Percentiles rank a stretch among this genome's conserved stretches.
phyloP scores from a whole-genome alignment of 2,329 filamentous ascomycete genomes.

The Fusarium burgessii region DNA sequence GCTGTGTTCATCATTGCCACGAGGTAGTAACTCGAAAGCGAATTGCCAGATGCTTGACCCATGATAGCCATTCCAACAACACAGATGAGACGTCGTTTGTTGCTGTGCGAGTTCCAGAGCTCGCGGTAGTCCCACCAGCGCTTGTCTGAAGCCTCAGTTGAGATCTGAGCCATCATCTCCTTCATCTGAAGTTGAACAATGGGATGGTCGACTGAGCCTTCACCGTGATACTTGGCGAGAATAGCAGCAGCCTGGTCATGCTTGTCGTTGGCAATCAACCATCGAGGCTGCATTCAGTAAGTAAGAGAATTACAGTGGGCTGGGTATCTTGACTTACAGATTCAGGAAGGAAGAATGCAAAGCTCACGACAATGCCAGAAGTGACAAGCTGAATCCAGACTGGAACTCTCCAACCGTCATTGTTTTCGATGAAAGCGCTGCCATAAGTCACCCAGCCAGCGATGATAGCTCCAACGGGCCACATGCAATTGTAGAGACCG shows the following conservation, averaged over 20 bases:
- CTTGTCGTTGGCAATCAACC: conserved; percentile 54
- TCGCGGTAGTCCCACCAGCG: conserved; percentile 67
- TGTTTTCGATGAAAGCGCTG: conserved; percentile 52
- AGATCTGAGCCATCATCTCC: conserved; percentile 55
- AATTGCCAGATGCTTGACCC: conserved; percentile 66
- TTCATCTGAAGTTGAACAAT: conserved; percentile 56
- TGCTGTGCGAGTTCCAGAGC: conserved; percentile 61
- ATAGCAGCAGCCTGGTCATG: conserved; percentile 52
- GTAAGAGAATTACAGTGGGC: fast-evolving
- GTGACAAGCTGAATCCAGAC: conserved; percentile 55
- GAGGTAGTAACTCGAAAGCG: conserved; percentile 65
- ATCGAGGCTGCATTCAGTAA: conserved; percentile 48
- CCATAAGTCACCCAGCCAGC: conserved; percentile 67
- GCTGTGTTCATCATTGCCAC: conserved; percentile 56
- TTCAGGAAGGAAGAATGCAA: conserved; percentile 55
- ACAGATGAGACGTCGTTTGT: conserved; percentile 63
- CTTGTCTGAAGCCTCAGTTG: conserved; percentile 60
- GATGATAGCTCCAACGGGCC: conserved; percentile 60
- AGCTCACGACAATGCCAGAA: conserved; percentile 51
- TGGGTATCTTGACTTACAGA: conserved; percentile 36
- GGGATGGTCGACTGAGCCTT: conserved; percentile 48
- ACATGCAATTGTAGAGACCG: conserved; percentile 55
- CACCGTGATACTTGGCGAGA: conserved; percentile 52
- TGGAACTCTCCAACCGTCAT: conserved; percentile 54
- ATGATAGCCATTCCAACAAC: conserved; percentile 66